phyloP scores from a whole-genome alignment of 768 basidiomycete genomes.

The Naematelia encephala region DNA sequence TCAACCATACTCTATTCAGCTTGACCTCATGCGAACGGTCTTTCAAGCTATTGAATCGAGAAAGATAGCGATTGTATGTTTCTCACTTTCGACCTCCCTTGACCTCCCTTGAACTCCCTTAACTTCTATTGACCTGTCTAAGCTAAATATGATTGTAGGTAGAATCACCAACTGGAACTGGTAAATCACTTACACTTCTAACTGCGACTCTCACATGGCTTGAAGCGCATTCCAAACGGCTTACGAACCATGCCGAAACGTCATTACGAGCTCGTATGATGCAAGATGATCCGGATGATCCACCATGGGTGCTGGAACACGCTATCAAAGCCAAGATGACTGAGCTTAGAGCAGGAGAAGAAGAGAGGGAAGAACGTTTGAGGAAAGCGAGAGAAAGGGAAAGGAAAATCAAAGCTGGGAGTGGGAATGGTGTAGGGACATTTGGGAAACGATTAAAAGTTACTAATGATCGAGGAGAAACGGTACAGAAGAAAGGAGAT shows the following conservation, averaged over 20 bases:
- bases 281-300: constrained; percentile 41
- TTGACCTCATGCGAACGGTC: constrained; percentile 80
- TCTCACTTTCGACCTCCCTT: not conserved
- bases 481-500: constrained; percentile 11
- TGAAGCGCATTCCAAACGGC: constrained; percentile 25
- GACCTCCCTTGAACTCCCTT: not conserved
- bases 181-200: constrained; percentile 46
- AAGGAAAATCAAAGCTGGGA: constrained; percentile 10
- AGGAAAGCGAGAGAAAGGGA: constrained; percentile 38
- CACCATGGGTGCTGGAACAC: constrained; percentile 48
- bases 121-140: not conserved
- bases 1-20: constrained; percentile 78
- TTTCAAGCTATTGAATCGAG: constrained; percentile 70
- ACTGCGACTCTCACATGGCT: constrained; percentile 49
- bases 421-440: constrained; percentile 5
- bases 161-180: constrained; percentile 49
- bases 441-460: constrained; percentile 11
- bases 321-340: constrained; percentile 33
- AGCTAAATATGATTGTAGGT: constrained; percentile 25
- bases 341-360: constrained; percentile 22
- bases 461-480: constrained; percentile 4
- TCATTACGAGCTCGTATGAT: constrained; percentile 20
- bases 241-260: constrained; percentile 19
- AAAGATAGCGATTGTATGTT: constrained; percentile 67
- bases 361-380: constrained; percentile 22